Evolutionary conservation across 2,329 filamentous ascomycete species (phyloP).

Genomic region (Sphaerulina populicola): DNA sequence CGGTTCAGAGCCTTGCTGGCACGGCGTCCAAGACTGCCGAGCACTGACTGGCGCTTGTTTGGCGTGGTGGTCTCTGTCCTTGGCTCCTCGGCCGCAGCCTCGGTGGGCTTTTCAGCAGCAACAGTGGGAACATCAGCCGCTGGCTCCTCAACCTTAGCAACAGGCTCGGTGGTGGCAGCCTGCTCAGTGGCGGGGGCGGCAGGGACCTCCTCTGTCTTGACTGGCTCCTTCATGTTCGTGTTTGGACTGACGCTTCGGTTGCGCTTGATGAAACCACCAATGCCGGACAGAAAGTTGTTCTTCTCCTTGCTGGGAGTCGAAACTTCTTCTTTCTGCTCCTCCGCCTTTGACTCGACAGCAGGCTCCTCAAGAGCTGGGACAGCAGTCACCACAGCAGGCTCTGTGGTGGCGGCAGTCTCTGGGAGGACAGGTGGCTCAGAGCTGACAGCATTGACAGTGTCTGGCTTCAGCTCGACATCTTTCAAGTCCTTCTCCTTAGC

Average conservation of each 20-base stretch:
- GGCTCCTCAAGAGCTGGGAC: conserved; percentile 32
- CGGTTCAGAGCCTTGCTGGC: conserved; percentile 31
- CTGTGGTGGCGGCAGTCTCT: conserved; percentile 39
- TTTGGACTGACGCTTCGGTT: conserved; percentile 34
- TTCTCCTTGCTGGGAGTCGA: conserved; percentile 30
- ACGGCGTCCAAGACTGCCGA: conserved; percentile 30
- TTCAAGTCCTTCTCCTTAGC: conserved; percentile 62
- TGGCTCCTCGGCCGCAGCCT: conserved; percentile 20
- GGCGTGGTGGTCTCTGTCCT: conserved; percentile 21
- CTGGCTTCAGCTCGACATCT: conserved; percentile 54
- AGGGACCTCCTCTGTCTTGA: conserved; percentile 26
- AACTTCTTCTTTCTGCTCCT: conserved; percentile 38
- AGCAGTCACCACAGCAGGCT: conserved; percentile 27
- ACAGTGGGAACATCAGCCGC: conserved; percentile 23
- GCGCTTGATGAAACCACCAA: conserved; percentile 30
- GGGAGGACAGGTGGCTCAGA: conserved; percentile 33
- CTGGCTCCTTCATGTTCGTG: conserved; percentile 31
- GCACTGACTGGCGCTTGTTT: conserved; percentile 30
- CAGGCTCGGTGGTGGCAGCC: conserved; percentile 21
- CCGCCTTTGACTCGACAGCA: conserved; percentile 30
- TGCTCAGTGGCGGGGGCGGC: conserved; percentile 23
- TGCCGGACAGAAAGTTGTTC: conserved; percentile 29
- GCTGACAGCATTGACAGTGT: conserved; percentile 44
- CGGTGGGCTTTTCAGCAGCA: conserved; percentile 29
- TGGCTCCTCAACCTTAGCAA: conserved; percentile 22